A percentile compares a stretch with the other conserved stretches of the same genome.
Evolutionary conservation across 1,284 basidiomycete species (phyloP).

Genomic region (Abortiporus biennis): DNA sequence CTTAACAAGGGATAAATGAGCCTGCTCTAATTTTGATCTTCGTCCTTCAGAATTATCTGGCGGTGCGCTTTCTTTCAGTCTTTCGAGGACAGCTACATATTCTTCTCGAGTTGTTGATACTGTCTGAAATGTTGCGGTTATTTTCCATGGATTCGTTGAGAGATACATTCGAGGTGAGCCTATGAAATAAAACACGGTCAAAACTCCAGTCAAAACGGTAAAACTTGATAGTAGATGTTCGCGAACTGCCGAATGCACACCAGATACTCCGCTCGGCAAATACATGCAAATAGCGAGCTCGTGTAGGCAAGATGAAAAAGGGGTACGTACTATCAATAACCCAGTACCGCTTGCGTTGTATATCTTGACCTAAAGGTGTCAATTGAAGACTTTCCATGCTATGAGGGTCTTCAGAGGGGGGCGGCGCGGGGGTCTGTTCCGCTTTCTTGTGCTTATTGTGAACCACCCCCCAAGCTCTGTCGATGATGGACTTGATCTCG

Average conservation of each 20-base stretch:
- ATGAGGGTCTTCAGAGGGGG: constrained; percentile 47
- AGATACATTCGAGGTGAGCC: constrained; percentile 75
- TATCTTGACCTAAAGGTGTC: constrained; percentile 68
- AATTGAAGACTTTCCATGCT: constrained; percentile 60
- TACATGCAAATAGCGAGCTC: constrained; percentile 58
- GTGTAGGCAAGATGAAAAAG: constrained; percentile 24
- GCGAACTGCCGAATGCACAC: constrained; percentile 32
- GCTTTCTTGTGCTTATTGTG: constrained; percentile 79
- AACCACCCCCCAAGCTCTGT: constrained; percentile 77
- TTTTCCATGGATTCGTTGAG: constrained; percentile 84
- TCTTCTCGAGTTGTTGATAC: constrained; percentile 66
- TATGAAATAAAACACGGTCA: constrained; percentile 28
- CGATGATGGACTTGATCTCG: constrained; percentile 65
- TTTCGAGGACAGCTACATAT: constrained; percentile 55
- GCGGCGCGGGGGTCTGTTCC: constrained; percentile 45
- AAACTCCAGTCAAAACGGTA: constrained; percentile 16
- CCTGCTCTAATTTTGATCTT: constrained; percentile 45
- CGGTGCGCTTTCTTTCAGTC: constrained; percentile 48
- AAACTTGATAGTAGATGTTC: constrained; percentile 25
- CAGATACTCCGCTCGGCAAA: constrained; percentile 38
- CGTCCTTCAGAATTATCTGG: constrained; percentile 41
- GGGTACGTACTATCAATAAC: constrained; percentile 72
- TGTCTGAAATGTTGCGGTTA: constrained; percentile 64
- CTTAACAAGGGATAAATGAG: constrained; percentile 55
- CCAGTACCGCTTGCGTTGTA: constrained; percentile 71